phyloP scores from a whole-genome alignment of 163 green algal species.

The Scenedesmus sp. region DNA sequence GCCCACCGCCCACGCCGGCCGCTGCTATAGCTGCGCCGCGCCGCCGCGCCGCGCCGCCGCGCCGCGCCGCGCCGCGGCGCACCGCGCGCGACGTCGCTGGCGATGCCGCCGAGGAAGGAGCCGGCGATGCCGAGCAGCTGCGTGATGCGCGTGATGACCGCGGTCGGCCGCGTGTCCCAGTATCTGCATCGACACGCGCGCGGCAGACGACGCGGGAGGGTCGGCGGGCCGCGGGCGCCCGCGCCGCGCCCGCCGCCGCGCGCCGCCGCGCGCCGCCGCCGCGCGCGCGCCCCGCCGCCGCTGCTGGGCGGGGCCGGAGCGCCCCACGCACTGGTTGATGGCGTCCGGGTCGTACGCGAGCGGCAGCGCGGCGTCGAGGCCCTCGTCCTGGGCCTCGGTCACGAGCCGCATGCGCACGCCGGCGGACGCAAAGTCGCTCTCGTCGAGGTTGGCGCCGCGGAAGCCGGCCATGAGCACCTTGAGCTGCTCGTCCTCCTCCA shows the following conservation, averaged over 20 bases:
- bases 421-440: conserved; percentile 87
- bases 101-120: conserved; percentile 73
- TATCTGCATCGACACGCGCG: conserved; percentile 34
- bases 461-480: conserved; percentile 89
- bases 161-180: conserved; percentile 69
- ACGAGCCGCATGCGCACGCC: conserved; percentile 50
- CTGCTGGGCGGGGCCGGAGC: too few species aligned
- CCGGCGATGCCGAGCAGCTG: conserved; percentile 83
- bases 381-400: conserved; percentile 81
- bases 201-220: not conserved
- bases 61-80: not conserved
- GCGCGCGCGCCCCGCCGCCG: too few species aligned
- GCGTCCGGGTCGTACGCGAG: conserved; percentile 86
- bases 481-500: conserved; percentile 81
- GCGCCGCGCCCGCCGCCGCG: not conserved
- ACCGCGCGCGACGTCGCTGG: conserved; percentile 61
- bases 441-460: conserved; percentile 85
- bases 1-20: too few species aligned
- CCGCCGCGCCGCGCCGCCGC: too few species aligned
- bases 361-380: conserved; percentile 69
- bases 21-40: too few species aligned
- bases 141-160: conserved; percentile 82
- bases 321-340: conserved; percentile 67
- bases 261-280: too few species aligned
- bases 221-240: not conserved